Conservation (phyloP, 345 rosid genomes). For the Eucalyptus caleyi region DNA sequence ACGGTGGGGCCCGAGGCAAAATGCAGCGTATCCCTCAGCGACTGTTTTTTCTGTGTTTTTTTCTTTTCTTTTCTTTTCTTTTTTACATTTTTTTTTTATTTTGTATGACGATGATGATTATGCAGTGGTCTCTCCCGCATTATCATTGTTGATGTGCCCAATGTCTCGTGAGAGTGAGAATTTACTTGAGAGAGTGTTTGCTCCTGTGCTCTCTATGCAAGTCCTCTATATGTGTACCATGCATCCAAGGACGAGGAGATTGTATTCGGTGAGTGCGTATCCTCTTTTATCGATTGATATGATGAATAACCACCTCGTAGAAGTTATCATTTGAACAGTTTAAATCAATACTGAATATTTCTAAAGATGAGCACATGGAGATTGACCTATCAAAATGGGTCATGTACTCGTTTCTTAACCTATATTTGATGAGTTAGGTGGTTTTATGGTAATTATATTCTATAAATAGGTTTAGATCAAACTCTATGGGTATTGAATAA, state of each 20-base stretch:
- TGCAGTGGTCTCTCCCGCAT: background rate
- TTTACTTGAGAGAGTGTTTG: background rate
- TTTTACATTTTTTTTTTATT: background rate
- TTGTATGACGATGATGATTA: background rate
- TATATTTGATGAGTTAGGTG: background rate
- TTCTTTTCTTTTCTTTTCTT: background rate
- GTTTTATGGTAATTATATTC: no score
- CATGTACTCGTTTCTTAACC: no score
- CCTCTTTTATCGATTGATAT: background rate
- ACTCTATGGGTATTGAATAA: no score
- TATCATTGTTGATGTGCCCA: background rate
- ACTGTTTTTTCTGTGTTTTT: background rate
- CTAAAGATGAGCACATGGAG: no score
- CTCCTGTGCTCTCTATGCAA: background rate
- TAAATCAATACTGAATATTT: no score
- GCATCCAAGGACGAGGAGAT: background rate
- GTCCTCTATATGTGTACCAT: background rate
- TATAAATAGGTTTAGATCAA: background rate
- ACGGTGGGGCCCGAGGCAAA: background rate
- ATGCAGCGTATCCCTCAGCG: background rate
- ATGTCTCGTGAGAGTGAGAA: background rate
- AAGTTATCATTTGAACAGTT: accelerated
- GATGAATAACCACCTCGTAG: background rate
- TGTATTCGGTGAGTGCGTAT: accelerated
- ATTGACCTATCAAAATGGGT: background rate